Evolutionary conservation across 768 basidiomycete species (phyloP), one percentile per base, ranked within the genome.

Genomic region (Boletus tylopilopsis): DNA sequence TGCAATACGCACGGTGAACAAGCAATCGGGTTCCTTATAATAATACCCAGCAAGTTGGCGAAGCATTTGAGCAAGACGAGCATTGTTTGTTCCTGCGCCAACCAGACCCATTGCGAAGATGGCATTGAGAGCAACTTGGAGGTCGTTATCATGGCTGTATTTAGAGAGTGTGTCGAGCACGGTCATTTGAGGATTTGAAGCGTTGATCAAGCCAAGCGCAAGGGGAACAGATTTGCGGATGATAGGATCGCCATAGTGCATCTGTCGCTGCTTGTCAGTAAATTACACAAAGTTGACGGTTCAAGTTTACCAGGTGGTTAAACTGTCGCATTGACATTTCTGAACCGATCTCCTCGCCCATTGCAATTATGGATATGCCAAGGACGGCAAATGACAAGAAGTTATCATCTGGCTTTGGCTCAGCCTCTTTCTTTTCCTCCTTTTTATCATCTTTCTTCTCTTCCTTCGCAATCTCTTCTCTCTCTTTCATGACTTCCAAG

Each of bases 71-170:
- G 88, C 95, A 33, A 99, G 77, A 33, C 94, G 84, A 13, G 96
- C 96, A 58, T 99, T 98, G 71, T 99, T 99, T n/a, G 93, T 94
- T 27, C 96, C 96, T 2, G 95, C 95, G 25, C 96, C 96, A 44
- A 98, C 87, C 22, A 99, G 78, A 52, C 96, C 96, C 95, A 99
- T 97, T 3, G 94, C 94, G 60, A 98, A 90, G 71, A 99, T 97
- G 23, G 96, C 91, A 62, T 97, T 98, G 43, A 92, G 80, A 0
- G 95, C 96, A 10, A 99, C 96, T 36, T 82, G 78, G n/a, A 98
- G 83, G 70, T 99, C 96, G 61, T 90, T 94, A 75, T 99, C 95
- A 74, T 99, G 96, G 52, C 92, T 95, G 73, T 99, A 99, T 69
- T 95, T 95, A 6, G 95, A 98, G 12, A 99, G 82, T 0, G 94